Evolutionary conservation across 768 basidiomycete species (phyloP), one percentile per base, ranked within the genome.

Genomic region (Termitomyces sp.): DNA sequence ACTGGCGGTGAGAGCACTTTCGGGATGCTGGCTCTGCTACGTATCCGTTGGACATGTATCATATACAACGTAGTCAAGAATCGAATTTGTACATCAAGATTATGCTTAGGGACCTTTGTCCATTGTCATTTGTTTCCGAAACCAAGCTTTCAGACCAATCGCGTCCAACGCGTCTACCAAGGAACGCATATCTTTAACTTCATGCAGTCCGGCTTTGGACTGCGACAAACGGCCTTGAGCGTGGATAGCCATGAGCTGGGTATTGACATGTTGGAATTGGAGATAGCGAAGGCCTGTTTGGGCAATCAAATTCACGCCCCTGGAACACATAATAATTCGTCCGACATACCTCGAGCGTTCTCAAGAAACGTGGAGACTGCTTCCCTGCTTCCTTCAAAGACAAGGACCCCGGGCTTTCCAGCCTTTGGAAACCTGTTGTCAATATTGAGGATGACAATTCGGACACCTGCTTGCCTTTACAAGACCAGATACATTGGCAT

Each of bases 231-330:
- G 67, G 9, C 33, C 52, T 45, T 57, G 53, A 32, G 43, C 26
- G 14, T 59, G 55, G 26, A 52, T 32, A 1, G 55, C 59, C 33
- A 74, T 59, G 30, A 66, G 67, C 10, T 69, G 68, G 3, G 73
- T 77, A 58, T 70, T 70, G 10, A 79, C 67, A 48, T 77, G 76
- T 57, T 71, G 75, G 56, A 77, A 77, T 50, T 75, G 73, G n/a
- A 77, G 68, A 61, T 77, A 79, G 1, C 75, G 72, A 54, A 77
- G 62, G 24, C 68, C 76, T 77, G 24, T 3, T 32, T 9, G 13
- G 44, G 20, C 50, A 16, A 48, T 40, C 22, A 7, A 26, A 5
- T 14, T 8, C 30, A 24, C 5, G 2, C 18, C 36, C 14, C n/a
- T 3, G 8, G 18, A 28, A 28, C 24, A 36, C 49, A 1, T 20